Evolutionary conservation across 2,329 filamentous ascomycete genomes (phyloP), one percentile per base, ranked within the genome.

Genomic region (Myriosclerotinia curreyana): DNA sequence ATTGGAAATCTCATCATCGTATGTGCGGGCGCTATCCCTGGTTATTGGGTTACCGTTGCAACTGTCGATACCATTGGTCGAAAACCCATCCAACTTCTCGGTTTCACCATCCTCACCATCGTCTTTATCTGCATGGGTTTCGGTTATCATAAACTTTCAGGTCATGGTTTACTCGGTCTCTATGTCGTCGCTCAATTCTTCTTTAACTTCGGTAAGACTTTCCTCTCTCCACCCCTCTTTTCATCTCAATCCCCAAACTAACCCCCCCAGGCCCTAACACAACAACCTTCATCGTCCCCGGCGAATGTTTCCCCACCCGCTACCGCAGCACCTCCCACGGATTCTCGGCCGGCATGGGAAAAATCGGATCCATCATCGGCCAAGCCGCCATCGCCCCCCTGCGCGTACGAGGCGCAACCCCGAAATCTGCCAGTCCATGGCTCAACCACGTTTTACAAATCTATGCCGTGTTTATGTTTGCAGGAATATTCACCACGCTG

Each of bases 381-480:
- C 72, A 74, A 77, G 81, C 82, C 48, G 83, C 83, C 71, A 84
- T 86, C 69, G 80, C 82, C 1, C 81, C 79, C 15, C 79, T 86
- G 22, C 79, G 82, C 56, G 80, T 79, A 14, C 74, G 74, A 17
- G 78, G 79, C 22, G 79, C 76, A 20, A 62, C 52, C 1, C 49
- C 60, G 12, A 65, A 54, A 5, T 46, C 50, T 44, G 44, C 64
- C 28, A 65, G 40, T 20, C 64, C 64, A 5, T 89, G 87, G 83
- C 80, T 93, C 62, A 83, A 90, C 75, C 86, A 89, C 65, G 83
- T 93, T 52, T 86, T 94, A 78, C 81, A 91, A 74, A 88, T 93
- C 53, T 92, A 91, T 75, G 88, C 89, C 0, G 80, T 91, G 11
- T 92, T 94, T 79, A 94, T 93, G 90, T 79, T 94, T 5, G 81